phyloP scores from a whole-genome alignment of 2,329 filamentous ascomycete species.

The Sarocladium brachiariae region DNA sequence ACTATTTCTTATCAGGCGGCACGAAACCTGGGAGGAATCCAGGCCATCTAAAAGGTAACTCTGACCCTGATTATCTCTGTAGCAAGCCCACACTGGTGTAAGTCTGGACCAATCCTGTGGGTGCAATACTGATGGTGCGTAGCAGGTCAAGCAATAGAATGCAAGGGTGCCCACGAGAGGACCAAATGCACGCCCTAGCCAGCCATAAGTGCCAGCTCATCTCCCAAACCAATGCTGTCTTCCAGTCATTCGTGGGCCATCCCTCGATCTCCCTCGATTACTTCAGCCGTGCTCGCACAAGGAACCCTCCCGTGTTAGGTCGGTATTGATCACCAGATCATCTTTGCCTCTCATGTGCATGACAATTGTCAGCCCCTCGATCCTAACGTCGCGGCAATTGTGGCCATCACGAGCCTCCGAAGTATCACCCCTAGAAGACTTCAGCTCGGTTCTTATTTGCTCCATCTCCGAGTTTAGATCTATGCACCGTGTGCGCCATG shows the following conservation, averaged over 20 bases:
- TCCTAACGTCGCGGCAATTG: slow-evolving; percentile 31
- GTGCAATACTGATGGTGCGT: background rate
- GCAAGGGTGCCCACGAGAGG: too few relatives aligned
- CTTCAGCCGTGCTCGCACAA: background rate
- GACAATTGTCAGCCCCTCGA: slow-evolving; percentile 44
- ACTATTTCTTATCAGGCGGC: too few relatives aligned
- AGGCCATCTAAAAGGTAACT: too few relatives aligned
- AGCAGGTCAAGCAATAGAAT: background rate
- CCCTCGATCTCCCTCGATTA: too few relatives aligned
- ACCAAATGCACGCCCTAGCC: too few relatives aligned
- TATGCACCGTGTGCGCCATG: slow-evolving; percentile 35
- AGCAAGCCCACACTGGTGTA: too few relatives aligned
- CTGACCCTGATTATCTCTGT: too few relatives aligned
- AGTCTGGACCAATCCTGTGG: too few relatives aligned
- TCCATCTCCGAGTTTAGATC: slow-evolving; percentile 34
- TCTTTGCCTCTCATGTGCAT: slow-evolving; percentile 43
- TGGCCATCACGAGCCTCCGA: slow-evolving; percentile 12
- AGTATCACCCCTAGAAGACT: slow-evolving; percentile 14
- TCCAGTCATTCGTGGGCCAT: too few relatives aligned
- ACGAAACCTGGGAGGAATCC: too few relatives aligned
- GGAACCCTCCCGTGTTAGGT: slow-evolving; percentile 24
- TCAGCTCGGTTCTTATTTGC: slow-evolving; percentile 32
- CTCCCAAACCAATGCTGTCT: background rate
- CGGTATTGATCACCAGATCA: slow-evolving; percentile 45
- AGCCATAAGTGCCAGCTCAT: too few relatives aligned